Percentiles rank a stretch among this genome's conserved stretches.
Evolutionary conservation across 2,329 filamentous ascomycete genomes (phyloP).

Genomic region (Fusarium veterinarium): DNA sequence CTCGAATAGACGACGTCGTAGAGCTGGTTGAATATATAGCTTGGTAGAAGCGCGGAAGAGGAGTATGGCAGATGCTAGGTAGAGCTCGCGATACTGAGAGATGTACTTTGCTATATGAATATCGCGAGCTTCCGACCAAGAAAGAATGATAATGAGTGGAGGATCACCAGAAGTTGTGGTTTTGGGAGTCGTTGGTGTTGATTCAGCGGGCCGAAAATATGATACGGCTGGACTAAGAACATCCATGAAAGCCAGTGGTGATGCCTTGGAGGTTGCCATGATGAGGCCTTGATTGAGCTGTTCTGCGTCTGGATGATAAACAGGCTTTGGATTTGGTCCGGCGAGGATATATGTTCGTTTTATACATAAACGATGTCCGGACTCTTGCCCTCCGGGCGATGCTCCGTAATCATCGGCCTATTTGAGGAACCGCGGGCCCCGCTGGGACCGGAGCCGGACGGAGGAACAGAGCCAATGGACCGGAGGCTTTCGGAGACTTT

Average conservation of each 20-base stretch:
- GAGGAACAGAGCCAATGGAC: constrained; percentile 5
- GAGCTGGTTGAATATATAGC: constrained; percentile 50
- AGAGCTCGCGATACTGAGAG: constrained; percentile 56
- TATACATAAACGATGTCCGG: neutral
- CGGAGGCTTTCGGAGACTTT: constrained; percentile 5
- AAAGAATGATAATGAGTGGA: constrained; percentile 59
- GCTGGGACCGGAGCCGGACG: constrained; percentile 22
- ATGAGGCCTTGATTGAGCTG: neutral
- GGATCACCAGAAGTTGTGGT: constrained; percentile 46
- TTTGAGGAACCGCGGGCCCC: constrained; percentile 28
- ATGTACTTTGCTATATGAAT: constrained; percentile 65
- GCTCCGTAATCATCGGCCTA: neutral
- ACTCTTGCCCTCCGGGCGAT: neutral
- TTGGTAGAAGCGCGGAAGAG: constrained; percentile 56
- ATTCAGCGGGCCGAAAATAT: constrained; percentile 43
- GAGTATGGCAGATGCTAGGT: constrained; percentile 59
- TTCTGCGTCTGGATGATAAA: neutral
- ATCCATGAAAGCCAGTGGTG: constrained; percentile 51
- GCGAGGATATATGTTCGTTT: neutral
- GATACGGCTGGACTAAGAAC: constrained; percentile 53
- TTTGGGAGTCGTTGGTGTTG: neutral
- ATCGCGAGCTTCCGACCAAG: constrained; percentile 65
- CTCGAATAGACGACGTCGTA: constrained; percentile 49
- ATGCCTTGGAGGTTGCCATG: constrained; percentile 45
- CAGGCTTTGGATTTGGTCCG: neutral